phyloP scores from a whole-genome alignment of 1,284 basidiomycete genomes.

The Thecaphora thlaspeos region DNA sequence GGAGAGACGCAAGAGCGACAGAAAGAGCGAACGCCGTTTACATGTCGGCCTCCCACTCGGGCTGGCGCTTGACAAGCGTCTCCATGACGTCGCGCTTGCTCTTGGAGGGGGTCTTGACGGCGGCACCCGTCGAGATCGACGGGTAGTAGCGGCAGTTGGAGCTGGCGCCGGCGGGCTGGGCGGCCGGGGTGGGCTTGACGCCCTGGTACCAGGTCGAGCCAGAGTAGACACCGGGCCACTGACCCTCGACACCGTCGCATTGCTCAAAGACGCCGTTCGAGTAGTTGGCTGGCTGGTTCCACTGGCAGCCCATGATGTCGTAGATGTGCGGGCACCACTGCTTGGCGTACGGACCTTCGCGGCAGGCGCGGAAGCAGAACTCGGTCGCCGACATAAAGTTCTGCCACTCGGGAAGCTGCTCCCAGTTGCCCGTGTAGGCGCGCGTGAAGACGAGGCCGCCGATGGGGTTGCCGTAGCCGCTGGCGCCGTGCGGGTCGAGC shows the following conservation, averaged over 20 bases:
- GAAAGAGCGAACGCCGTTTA: slow-evolving; percentile 1
- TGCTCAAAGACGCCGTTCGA: slow-evolving; percentile 40
- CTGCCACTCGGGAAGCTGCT: slow-evolving; percentile 54
- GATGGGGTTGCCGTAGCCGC: slow-evolving; percentile 46
- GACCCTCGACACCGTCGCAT: slow-evolving; percentile 46
- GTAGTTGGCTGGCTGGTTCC: slow-evolving; percentile 55
- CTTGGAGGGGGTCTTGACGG: slow-evolving; percentile 35
- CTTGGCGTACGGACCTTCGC: slow-evolving; percentile 31
- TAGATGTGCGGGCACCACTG: slow-evolving; percentile 56
- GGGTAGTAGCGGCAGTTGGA: slow-evolving; percentile 46
- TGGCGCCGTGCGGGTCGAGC: slow-evolving; percentile 56
- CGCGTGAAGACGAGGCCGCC: slow-evolving; percentile 49
- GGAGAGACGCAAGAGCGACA: too few species aligned
- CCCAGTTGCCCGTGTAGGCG: slow-evolving; percentile 43
- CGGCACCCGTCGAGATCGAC: slow-evolving; percentile 37
- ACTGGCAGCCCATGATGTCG: slow-evolving; percentile 47
- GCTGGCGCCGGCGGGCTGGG: slow-evolving; percentile 32
- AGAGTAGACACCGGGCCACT: slow-evolving; percentile 50
- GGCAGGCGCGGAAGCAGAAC: slow-evolving; percentile 56
- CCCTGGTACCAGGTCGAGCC: slow-evolving; percentile 51
- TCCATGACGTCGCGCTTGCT: slow-evolving; percentile 35
- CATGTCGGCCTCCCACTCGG: slow-evolving; percentile 31
- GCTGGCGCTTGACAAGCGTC: slow-evolving; percentile 34
- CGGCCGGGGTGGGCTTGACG: slow-evolving; percentile 31
- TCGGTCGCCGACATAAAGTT: slow-evolving; percentile 52